These are phyloP conservation scores for Fraxinus cuspidata DNA, from an alignment of 257 asterid species.

Conservation along the genomic window DNA sequence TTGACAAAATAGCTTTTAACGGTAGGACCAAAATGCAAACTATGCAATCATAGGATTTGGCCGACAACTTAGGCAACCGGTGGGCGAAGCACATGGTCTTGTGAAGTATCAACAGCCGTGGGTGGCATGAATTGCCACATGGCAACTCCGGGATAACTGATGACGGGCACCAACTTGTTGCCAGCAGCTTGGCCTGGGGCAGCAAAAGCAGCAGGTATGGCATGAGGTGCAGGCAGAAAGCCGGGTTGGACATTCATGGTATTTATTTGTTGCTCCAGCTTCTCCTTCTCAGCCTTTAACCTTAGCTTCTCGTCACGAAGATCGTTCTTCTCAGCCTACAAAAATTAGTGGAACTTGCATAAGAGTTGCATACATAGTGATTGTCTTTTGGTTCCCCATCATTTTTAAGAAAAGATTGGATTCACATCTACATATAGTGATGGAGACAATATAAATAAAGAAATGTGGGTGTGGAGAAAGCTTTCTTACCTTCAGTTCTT, in stretches of 20 bases:
- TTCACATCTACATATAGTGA: not conserved
- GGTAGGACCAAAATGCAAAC: conserved; percentile 29
- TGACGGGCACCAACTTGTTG: conserved; percentile 81
- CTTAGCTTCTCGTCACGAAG: conserved; percentile 94
- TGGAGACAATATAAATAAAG: not conserved
- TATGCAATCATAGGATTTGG: conserved; percentile 20
- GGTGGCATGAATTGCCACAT: conserved; percentile 99
- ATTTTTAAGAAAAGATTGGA: not conserved
- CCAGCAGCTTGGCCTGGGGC: conserved; percentile 68
- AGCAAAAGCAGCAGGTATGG: conserved; percentile 71
- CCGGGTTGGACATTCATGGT: conserved; percentile 56
- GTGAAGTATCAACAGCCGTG: conserved; percentile 91
- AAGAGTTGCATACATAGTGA: not conserved
- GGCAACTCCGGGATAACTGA: conserved; percentile 91
- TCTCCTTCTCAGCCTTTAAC: conserved; percentile 87
- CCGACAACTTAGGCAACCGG: conserved; percentile 74
- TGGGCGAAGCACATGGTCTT: conserved; percentile 97
- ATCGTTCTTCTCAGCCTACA: conserved; percentile 81
- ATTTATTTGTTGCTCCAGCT: conserved; percentile 86
- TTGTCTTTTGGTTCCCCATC: conserved; percentile 1
- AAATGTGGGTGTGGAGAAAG: not conserved
- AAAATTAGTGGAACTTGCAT: conserved; percentile 3
- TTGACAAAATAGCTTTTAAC: conserved; percentile 27
- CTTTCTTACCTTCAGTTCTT: conserved; percentile 78
- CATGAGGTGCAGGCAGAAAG: conserved; percentile 53